phyloP scores from a whole-genome alignment of 1,139 yeast species.

The Blastobotrys petasosporus region DNA sequence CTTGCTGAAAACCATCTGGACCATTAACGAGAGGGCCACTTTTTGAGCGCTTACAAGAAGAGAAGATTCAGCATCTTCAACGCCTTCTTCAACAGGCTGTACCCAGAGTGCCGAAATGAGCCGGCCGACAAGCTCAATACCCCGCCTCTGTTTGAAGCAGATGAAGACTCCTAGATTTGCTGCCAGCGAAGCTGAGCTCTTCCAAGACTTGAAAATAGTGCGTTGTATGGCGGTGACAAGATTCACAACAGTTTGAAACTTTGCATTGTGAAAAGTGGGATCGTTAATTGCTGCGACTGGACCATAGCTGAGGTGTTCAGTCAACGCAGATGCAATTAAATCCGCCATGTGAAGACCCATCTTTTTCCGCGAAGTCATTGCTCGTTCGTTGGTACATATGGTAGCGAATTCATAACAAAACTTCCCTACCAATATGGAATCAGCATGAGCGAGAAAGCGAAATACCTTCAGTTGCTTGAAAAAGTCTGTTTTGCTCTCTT shows the following conservation, averaged over 20 bases:
- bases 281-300: conserved; percentile 12
- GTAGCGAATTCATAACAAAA: conserved; percentile 27
- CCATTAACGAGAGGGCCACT: conserved; percentile 20
- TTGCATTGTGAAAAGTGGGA: conserved; percentile 13
- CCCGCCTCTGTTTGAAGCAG: conserved; percentile 31
- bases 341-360: conserved; percentile 30
- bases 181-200: conserved; percentile 12
- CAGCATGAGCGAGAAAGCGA: conserved; percentile 28
- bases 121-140: conserved; percentile 24
- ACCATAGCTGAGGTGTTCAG: conserved; percentile 23
- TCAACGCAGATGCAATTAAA: conserved; percentile 26
- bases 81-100: conserved; percentile 16
- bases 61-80: conserved; percentile 13
- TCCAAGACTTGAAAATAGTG: conserved; percentile 24
- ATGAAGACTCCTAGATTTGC: conserved; percentile 27
- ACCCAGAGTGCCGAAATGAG: conserved; percentile 26
- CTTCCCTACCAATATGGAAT: conserved; percentile 27
- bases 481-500: conserved; percentile 10
- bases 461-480: conserved; percentile 27
- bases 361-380: conserved; percentile 22
- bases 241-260: conserved; percentile 18
- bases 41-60: conserved; percentile 18
- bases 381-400: conserved; percentile 23
- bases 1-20: conserved; percentile 21
- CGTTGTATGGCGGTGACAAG: conserved; percentile 21